A percentile compares a stretch with the other conserved stretches of the same genome.
Evolutionary conservation across 1,139 yeast genomes (phyloP).

Genomic region (Pneumocystis wakefieldiae): DNA sequence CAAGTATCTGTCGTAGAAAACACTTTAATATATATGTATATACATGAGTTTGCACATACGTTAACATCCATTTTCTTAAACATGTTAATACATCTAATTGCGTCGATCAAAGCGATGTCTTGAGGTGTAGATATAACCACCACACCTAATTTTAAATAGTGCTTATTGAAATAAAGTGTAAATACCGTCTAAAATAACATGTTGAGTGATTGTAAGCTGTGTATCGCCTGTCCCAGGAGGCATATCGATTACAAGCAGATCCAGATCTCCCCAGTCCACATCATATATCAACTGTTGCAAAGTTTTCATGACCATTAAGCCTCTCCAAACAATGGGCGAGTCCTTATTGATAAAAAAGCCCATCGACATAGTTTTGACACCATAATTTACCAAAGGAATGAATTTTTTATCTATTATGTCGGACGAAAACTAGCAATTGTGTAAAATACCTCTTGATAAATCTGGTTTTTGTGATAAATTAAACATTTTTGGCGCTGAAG

Average conservation of each 20-base stretch:
- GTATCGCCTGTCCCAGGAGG: constrained; percentile 93
- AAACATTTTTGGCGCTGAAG: constrained; percentile 59
- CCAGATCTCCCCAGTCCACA: constrained; percentile 59
- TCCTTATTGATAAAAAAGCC: constrained; percentile 61
- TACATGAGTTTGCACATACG: constrained; percentile 19
- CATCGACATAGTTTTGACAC: constrained; percentile 79
- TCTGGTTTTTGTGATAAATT: constrained; percentile 49
- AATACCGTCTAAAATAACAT: constrained; percentile 50
- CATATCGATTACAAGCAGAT: constrained; percentile 62
- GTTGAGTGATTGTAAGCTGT: constrained; percentile 68
- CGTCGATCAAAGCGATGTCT: constrained; percentile 71
- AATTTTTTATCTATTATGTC: constrained; percentile 33
- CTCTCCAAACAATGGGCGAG: constrained; percentile 73
- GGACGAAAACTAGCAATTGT: constrained; percentile 7
- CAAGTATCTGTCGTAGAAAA: constrained; percentile 25
- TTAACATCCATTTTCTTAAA: constrained; percentile 64
- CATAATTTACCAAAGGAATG: constrained; percentile 60
- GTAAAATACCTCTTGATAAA: constrained; percentile 25
- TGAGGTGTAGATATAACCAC: constrained; percentile 77
- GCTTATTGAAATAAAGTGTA: neutral
- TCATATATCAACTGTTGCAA: constrained; percentile 67
- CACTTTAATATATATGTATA: neutral
- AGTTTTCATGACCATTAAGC: constrained; percentile 77
- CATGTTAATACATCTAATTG: constrained; percentile 68
- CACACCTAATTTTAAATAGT: constrained; percentile 25